Base-by-base conservation (phyloP, 441 rosid species). In the Melastoma candidum region DNA sequence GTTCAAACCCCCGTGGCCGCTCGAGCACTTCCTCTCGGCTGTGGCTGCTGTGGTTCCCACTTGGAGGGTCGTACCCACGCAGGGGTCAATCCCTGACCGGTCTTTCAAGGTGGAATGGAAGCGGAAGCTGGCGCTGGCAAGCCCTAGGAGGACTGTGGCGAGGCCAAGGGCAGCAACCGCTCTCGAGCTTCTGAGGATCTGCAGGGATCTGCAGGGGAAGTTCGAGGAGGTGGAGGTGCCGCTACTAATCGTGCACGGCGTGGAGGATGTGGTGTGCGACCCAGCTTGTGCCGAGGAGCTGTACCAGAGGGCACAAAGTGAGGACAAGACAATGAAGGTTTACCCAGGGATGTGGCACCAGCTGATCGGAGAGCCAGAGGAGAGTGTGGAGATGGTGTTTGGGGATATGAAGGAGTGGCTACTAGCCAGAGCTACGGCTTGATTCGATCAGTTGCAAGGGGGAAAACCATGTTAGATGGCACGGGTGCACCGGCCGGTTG, bases 1-100 rank as follows among this genome's bases (percentile, higher is more conserved):
- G 68, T 69, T 92, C 74, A 92, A 92, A 66, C 96, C 98, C 26
- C 95, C 83, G 39, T 85, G 96, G 98, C 98, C 98, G 50, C 65
- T 87, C 58, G 98, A 92, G 81, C 81, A 85, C 59, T 59, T 92
- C 49, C 76, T 92, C 1, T 74, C 59, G 71, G 48, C 74, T 2
- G 88, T 68, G 11, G 95, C 95, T 1, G 74, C 74, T 12, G 61
- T 83, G 7, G 58, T 87, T 45, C 98, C 98, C 0, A 90, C 96
- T 0, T 83, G 95, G 98, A 71, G 82, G 24, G 90, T 92, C 54
- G 70, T 87, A 0, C 95, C 95, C 2, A 92, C 98, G 10, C 96
- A 95, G 7, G 90, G 96, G 1, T 71, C 93, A 0, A 47, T 90
- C 4, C 87, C 86, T 5, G 76, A 72, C 0, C 56, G 80, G 9